Conservation (phyloP, 2,329 filamentous ascomycete genomes). For the Mariannaea elegans region DNA sequence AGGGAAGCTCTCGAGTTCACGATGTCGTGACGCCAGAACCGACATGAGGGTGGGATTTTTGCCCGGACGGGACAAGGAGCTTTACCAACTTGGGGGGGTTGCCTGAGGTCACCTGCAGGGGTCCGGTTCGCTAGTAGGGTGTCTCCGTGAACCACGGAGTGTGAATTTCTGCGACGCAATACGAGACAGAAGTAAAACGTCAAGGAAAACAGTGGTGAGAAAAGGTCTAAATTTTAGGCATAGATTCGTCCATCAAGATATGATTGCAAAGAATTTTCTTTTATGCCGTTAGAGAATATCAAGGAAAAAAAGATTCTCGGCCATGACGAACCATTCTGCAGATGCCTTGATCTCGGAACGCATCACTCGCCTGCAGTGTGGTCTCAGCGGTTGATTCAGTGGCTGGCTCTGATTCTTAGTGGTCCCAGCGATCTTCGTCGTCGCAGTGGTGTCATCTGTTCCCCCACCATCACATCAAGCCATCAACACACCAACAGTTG, state of each 20-base stretch:
- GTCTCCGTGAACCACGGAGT: slow-evolving; percentile 16
- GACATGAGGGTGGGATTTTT: slow-evolving; percentile 26
- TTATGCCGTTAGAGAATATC: not conserved
- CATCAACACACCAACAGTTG: not conserved
- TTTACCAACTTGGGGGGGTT: slow-evolving; percentile 8
- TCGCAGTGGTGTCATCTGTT: slow-evolving; percentile 21
- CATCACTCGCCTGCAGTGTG: slow-evolving; percentile 3
- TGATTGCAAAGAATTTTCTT: not conserved
- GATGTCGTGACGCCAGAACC: slow-evolving; percentile 12
- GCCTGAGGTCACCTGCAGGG: slow-evolving; percentile 11
- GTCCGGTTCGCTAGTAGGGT: not conserved
- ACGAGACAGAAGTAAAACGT: slow-evolving; percentile 37
- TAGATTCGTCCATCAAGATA: not conserved
- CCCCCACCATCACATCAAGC: slow-evolving; percentile 12
- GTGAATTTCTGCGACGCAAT: slow-evolving; percentile 34
- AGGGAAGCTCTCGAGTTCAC: slow-evolving; percentile 24
- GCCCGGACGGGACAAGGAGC: slow-evolving; percentile 9
- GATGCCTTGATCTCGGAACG: slow-evolving; percentile 16
- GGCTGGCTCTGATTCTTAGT: not conserved
- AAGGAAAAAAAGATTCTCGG: not conserved
- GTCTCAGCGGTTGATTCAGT: slow-evolving; percentile 11
- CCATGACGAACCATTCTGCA: slow-evolving; percentile 17
- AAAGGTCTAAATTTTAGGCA: slow-evolving; percentile 3
- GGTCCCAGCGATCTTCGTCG: not conserved
- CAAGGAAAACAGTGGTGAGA: slow-evolving; percentile 1